Evolutionary conservation across 441 rosid species (phyloP).

Genomic region (Eutrema salsugineum): DNA sequence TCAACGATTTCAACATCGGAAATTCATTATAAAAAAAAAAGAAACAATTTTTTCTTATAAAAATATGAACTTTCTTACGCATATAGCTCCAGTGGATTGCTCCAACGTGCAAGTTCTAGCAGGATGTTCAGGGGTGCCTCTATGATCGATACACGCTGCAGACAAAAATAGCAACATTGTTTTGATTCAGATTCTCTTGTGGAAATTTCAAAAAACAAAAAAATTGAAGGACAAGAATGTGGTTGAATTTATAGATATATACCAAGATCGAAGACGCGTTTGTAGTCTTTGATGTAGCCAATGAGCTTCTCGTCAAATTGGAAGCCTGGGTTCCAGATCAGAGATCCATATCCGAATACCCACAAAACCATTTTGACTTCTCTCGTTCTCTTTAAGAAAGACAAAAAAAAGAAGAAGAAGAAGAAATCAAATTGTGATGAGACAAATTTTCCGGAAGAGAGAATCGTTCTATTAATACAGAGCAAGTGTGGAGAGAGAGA

Average conservation of each 20-base stretch:
- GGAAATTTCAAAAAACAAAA: not conserved
- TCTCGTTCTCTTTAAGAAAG: not conserved
- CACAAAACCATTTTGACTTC: constrained; percentile 61
- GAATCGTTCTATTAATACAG: not conserved
- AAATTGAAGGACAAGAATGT: not conserved
- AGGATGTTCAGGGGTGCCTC: constrained; percentile 91
- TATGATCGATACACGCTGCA: constrained; percentile 90
- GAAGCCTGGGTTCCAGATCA: constrained; percentile 97
- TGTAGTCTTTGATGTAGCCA: constrained; percentile 76
- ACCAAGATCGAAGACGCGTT: constrained; percentile 97
- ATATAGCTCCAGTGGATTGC: constrained; percentile 53
- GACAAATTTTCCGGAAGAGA: not conserved
- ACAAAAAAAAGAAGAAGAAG: not conserved
- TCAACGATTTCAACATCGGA: not conserved
- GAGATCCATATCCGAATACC: constrained; percentile 95
- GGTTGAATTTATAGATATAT: constrained; percentile 1
- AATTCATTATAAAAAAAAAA: not conserved
- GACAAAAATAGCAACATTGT: not conserved
- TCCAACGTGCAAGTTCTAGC: constrained; percentile 95
- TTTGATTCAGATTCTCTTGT: not conserved
- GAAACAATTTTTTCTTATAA: no score
- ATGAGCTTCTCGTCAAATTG: constrained; percentile 71
- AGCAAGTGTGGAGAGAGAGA: not conserved
- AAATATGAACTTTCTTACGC: constrained; percentile 46
- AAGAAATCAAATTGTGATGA: not conserved